A percentile compares a stretch with the other conserved stretches of the same genome.
Evolutionary conservation across 1,284 basidiomycete species (phyloP).

Genomic region (Rhodofomes roseus): DNA sequence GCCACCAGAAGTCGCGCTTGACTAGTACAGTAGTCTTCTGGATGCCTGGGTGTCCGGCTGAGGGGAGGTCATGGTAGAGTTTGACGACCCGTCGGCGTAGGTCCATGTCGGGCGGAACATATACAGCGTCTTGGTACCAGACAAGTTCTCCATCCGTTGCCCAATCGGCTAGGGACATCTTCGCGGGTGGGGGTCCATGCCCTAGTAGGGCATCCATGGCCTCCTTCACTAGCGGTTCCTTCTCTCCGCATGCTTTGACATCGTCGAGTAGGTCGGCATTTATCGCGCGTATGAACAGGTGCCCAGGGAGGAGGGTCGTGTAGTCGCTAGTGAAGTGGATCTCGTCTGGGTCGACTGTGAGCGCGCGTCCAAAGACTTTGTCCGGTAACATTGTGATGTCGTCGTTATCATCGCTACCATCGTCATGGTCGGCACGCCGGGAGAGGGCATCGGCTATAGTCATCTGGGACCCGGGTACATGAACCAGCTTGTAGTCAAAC

Average conservation of each 20-base stretch:
- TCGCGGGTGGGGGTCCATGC: no score
- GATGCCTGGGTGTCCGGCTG: slow-evolving; percentile 4
- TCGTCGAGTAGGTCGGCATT: not conserved
- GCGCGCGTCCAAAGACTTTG: not conserved
- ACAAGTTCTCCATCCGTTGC: not conserved
- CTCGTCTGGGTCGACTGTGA: no score
- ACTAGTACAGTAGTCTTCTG: slow-evolving; percentile 3
- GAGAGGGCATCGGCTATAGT: slow-evolving; percentile 38
- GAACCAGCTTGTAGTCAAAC: slow-evolving; percentile 35
- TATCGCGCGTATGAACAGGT: no score
- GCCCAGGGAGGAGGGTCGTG: no score
- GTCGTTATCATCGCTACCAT: slow-evolving; percentile 27
- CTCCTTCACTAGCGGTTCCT: not conserved
- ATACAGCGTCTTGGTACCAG: not conserved
- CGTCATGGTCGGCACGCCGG: slow-evolving; percentile 30
- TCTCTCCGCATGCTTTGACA: not conserved
- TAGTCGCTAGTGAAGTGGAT: no score
- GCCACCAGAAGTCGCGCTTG: slow-evolving; percentile 32
- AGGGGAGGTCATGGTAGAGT: slow-evolving; percentile 1
- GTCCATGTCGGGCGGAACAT: not conserved
- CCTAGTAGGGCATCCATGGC: no score
- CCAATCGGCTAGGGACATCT: no score
- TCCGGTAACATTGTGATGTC: slow-evolving; percentile 24
- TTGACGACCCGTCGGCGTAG: not conserved
- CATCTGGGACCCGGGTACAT: slow-evolving; percentile 34